Conservation (phyloP, 2,329 filamentous ascomycete genomes). For the Lecanicillium sp. region DNA sequence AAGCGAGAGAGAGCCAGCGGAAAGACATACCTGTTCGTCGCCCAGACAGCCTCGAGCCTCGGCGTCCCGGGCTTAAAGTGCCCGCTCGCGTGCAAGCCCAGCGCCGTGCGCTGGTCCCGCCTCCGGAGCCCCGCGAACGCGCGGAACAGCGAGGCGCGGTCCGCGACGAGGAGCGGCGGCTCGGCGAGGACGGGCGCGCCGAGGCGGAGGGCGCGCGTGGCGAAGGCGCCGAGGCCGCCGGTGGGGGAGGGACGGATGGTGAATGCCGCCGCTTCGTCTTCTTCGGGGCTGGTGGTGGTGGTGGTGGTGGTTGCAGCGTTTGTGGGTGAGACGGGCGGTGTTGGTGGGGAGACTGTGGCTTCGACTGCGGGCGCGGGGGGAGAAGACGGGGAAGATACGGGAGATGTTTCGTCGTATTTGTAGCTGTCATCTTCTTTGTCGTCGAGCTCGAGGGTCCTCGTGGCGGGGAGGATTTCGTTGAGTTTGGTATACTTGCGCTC, state of each 20-base stretch:
- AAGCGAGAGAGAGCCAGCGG: neutral
- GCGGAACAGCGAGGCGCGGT: conserved; percentile 20
- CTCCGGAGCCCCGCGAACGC: conserved; percentile 30
- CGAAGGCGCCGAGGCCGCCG: conserved; percentile 44
- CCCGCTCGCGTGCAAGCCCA: conserved; percentile 33
- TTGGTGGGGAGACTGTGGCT: no score
- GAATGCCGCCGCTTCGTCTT: conserved; percentile 24
- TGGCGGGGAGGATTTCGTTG: no score
- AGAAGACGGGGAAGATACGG: no score
- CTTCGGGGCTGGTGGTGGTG: neutral
- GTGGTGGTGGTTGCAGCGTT: neutral
- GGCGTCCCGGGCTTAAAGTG: conserved; percentile 23
- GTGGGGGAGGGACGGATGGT: conserved; percentile 34
- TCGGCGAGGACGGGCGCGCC: conserved; percentile 41
- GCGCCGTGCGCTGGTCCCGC: conserved; percentile 26
- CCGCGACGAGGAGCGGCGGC: conserved; percentile 32
- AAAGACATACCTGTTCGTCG: conserved; percentile 41
- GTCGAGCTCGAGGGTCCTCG: no score
- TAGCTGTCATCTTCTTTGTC: no score
- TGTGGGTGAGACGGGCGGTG: no score
- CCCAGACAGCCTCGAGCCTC: conserved; percentile 33
- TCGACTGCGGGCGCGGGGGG: no score
- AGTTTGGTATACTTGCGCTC: no score
- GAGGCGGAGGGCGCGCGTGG: conserved; percentile 29
- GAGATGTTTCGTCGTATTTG: no score